Base-by-base conservation (phyloP, 495 filamentous ascomycete genomes). In the Talaromyces wortmannii region DNA sequence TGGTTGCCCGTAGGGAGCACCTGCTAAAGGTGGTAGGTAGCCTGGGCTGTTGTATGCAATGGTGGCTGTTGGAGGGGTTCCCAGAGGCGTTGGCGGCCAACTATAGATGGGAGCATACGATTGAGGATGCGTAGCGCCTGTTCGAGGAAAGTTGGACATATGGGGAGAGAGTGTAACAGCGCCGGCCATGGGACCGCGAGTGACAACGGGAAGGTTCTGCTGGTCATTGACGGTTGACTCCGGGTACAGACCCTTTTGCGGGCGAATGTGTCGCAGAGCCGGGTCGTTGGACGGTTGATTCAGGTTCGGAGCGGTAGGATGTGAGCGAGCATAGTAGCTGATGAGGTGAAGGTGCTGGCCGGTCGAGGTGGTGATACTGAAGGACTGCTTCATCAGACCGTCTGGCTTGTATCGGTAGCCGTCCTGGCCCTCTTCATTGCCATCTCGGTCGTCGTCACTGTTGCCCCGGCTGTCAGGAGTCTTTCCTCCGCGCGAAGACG, bases 341-440 rank as follows among this genome's bases (percentile, higher is more conserved):
- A 98, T 98, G 42, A 98, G 77, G 67, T 98, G 94, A 5, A 98
- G 81, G 62, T 97, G 95, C 57, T 97, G 90, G 31, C 89, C 88
- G 17, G 78, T 81, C 7, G 88, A 86, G 3, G 92, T 97, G 4
- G 92, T 96, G 66, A 98, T 97, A 75, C 92, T 97, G 78, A 97
- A 98, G 0, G 94, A 97, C 70, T 98, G 94, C 77, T 98, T 98
- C 91, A 96, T 96, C 36, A 98, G 75, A 0, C 94, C 94, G 62
- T 97, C 94, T 2, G 89, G 86, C 74, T 98, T 98, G 71, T 98
- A 98, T 52, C 92, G 82, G 67, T 97, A 98, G 11, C 94, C 94
- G 67, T 98, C 94, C 0, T 89, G 94, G 36, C 92, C 94, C 45
- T 90, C 89, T 31, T 92, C 90, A 0, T 69, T 72, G 56, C 85